Evolutionary conservation across 495 filamentous ascomycete species (phyloP).

Genomic region (Lasiosphaeria hispida): DNA sequence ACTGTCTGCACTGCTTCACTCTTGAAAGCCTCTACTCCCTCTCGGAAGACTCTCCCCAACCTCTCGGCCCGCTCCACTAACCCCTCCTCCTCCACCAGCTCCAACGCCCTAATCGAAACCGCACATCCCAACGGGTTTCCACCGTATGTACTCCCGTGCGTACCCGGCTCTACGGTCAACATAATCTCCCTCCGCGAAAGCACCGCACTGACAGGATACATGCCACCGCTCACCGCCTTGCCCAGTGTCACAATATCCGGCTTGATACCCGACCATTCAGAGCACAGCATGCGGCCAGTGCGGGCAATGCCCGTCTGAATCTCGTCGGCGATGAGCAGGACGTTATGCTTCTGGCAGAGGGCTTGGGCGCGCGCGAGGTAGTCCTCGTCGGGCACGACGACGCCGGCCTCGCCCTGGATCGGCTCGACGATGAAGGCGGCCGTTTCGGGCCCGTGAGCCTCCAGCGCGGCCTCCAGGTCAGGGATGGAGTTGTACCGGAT

Average conservation of each 20-base stretch:
- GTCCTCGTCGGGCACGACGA: conserved; percentile 88
- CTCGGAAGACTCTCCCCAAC: conserved; percentile 81
- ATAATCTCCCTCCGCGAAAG: conserved; percentile 88
- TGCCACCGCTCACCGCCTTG: conserved; percentile 96
- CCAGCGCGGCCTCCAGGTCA: conserved; percentile 75
- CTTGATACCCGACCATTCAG: conserved; percentile 91
- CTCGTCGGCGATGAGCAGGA: conserved; percentile 95
- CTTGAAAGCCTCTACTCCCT: conserved; percentile 65
- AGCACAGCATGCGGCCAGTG: conserved; percentile 89
- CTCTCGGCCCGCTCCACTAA: conserved; percentile 77
- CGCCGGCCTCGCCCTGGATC: conserved; percentile 97
- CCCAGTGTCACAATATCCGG: conserved; percentile 92
- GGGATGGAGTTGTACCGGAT: conserved; percentile 84
- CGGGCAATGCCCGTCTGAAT: conserved; percentile 97
- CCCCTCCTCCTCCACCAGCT: conserved; percentile 87
- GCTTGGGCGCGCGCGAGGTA: conserved; percentile 80
- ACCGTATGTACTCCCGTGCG: conserved; percentile 95
- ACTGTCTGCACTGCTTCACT: conserved; percentile 79
- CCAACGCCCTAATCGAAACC: conserved; percentile 92
- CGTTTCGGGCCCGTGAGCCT: conserved; percentile 76
- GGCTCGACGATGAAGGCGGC: conserved; percentile 96
- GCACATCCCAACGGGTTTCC: conserved; percentile 97
- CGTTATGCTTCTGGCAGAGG: conserved; percentile 91
- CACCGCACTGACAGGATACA: conserved; percentile 97
- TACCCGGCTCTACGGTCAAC: conserved; percentile 95